Conservation (phyloP, 179 eudicot species). For the Nepenthes alata region DNA sequence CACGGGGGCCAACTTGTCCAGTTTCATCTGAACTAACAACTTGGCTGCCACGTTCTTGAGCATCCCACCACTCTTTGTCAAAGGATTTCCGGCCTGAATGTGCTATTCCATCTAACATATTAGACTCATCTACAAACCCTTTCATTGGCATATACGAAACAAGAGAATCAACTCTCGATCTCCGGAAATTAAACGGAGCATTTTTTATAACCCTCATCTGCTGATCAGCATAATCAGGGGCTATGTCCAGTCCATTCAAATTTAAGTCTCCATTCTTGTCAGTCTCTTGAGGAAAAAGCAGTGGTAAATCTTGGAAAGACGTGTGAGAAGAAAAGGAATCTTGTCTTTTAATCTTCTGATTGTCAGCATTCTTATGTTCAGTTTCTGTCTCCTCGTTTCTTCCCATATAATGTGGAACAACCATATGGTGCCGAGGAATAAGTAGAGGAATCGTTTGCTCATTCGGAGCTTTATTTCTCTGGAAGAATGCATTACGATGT, state of each 20-base stretch:
- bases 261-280: conserved; percentile 27
- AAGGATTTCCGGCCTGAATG: conserved; percentile 22
- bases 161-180: conserved; percentile 35
- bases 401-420: conserved; percentile 63
- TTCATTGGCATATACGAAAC: conserved; percentile 72
- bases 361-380: conserved; percentile 10
- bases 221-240: conserved; percentile 23
- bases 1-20: conserved; percentile 66
- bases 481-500: conserved; percentile 12
- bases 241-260: conserved; percentile 16
- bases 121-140: conserved; percentile 72
- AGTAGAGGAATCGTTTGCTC: conserved; percentile 62
- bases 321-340: conserved; percentile 40
- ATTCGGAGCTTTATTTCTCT: conserved; percentile 67
- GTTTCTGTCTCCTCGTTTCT: conserved; percentile 22
- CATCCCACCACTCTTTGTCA: conserved; percentile 62
- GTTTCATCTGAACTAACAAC: conserved; percentile 48
- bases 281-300: conserved; percentile 56
- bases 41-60: conserved; percentile 45
- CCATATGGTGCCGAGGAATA: conserved; percentile 76
- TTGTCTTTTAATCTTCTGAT: conserved; percentile 19
- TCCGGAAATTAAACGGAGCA: conserved; percentile 39
- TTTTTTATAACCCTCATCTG: conserved; percentile 27
- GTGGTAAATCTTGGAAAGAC: conserved; percentile 48
- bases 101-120: conserved; percentile 19